phyloP scores from a whole-genome alignment of 441 rosid species.

The Flueggea neowawraea region DNA sequence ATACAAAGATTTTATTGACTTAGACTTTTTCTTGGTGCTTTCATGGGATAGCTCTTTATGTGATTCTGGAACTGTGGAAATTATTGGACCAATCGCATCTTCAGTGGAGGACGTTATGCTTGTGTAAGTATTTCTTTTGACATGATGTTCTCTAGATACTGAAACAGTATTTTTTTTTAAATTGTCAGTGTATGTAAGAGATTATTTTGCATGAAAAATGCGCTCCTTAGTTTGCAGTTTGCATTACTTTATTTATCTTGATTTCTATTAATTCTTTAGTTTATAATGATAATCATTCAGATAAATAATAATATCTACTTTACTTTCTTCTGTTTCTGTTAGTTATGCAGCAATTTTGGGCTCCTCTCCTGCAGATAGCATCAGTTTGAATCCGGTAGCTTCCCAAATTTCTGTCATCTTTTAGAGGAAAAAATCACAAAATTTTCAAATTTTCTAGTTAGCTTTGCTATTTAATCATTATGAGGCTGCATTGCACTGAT shows the following conservation, averaged over 20 bases:
- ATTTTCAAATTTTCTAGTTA: too few species aligned
- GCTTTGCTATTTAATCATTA: background rate
- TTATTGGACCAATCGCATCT: slow-evolving; percentile 84
- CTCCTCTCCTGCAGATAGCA: slow-evolving; percentile 45
- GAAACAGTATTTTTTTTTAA: background rate
- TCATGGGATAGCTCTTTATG: slow-evolving; percentile 47
- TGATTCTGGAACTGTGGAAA: slow-evolving; percentile 65
- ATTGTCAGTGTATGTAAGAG: too few species aligned
- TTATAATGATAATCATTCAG: background rate
- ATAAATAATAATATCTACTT: slow-evolving; percentile 1
- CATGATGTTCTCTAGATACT: background rate
- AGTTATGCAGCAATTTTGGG: slow-evolving; percentile 92
- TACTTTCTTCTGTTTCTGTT: slow-evolving; percentile 10
- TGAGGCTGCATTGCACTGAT: background rate
- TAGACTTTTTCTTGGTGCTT: slow-evolving; percentile 3
- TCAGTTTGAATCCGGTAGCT: slow-evolving; percentile 56
- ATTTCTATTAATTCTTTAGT: background rate
- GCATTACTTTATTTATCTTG: too few species aligned
- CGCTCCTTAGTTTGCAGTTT: too few species aligned
- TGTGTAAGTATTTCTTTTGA: slow-evolving; percentile 50
- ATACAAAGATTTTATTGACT: background rate
- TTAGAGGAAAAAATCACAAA: background rate
- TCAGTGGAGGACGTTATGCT: slow-evolving; percentile 72
- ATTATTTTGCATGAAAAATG: too few species aligned
- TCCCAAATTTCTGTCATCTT: background rate